Base-by-base conservation (phyloP, 2,329 filamentous ascomycete genomes). In the Beauveria sp. region DNA sequence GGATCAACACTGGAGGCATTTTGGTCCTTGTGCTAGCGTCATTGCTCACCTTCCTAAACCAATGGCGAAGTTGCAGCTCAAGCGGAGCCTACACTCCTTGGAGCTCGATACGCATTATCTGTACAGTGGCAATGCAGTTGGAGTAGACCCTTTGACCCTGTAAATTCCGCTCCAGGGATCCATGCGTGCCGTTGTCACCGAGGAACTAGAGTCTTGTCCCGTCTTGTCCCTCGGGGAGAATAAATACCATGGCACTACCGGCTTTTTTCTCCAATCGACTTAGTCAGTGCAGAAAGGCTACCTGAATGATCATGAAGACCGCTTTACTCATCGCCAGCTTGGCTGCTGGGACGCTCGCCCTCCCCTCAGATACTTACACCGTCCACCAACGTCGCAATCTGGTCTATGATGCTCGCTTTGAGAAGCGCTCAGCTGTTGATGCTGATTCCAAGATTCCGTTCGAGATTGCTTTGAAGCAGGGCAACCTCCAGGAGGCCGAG, bases 401-500 rank as follows among this genome's bases (percentile, higher is more conserved):
- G 2, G 34, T 47, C 9, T 24, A 28, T 22, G 59, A 48, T 18
- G 58, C 64, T 20, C 66, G 64, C 43, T 75, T 70, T 68, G 62
- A 62, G 14, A 70, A 67, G 63, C 62, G 67, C 6, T 55, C 63
- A 10, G 61, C 68, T 22, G 62, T 67, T 7, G 51, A 62, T 40
- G 55, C 60, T 14, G 54, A 56, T 16, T 59, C 64, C 46, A 62
- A 62, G n/a, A 62, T 77, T 9, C 73, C 74, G 4, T 71, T 77
- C 20, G 71, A 72, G 40, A 79, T 80, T 55, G 78, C 77, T 5
- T 69, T 80, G 44, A 68, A 73, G 41, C 78, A 81, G 64, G 70
- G 72, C 26, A 80, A 80, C 61, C 66, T 81, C n/a, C 71, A 80
- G 56, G 71, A 70, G 43, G 77, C 72, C 4, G 77, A 79, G 62